Evolutionary conservation across 2,329 filamentous ascomycete genomes (phyloP).

Genomic region (Oidium heveae): DNA sequence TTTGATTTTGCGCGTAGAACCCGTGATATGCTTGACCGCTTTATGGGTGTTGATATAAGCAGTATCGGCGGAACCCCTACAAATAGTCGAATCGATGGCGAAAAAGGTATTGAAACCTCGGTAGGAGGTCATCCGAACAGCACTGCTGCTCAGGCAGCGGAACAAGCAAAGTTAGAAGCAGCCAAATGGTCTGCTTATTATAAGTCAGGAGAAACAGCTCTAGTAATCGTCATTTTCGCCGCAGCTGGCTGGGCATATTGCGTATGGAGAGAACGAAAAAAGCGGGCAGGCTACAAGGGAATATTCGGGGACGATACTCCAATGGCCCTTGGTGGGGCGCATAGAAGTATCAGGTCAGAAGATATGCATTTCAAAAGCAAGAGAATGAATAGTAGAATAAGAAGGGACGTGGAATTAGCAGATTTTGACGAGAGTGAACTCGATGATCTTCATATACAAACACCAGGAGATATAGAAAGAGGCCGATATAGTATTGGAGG

Average conservation of each 20-base stretch:
- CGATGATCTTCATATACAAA: slow-evolving; percentile 27
- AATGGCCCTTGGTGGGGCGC: slow-evolving; percentile 10
- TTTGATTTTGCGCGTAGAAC: slow-evolving; percentile 73
- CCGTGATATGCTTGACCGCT: slow-evolving; percentile 90
- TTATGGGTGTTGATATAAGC: slow-evolving; percentile 79
- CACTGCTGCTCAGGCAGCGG: slow-evolving; percentile 34
- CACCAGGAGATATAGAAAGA: slow-evolving; percentile 15
- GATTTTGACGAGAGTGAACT: slow-evolving; percentile 42
- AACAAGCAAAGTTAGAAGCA: slow-evolving; percentile 35
- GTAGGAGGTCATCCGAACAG: slow-evolving; percentile 44
- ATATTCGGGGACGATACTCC: slow-evolving; percentile 12
- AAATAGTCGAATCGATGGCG: slow-evolving; percentile 43
- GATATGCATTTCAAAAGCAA: slow-evolving; percentile 17
- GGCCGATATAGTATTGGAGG: slow-evolving; percentile 31
- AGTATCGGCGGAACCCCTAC: slow-evolving; percentile 53
- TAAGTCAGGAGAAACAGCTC: slow-evolving; percentile 42
- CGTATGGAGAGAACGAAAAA: slow-evolving; percentile 35
- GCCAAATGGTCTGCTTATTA: slow-evolving; percentile 48
- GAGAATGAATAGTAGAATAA: slow-evolving; percentile 15
- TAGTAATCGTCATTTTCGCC: slow-evolving; percentile 39
- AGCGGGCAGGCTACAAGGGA: slow-evolving; percentile 26
- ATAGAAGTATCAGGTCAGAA: slow-evolving; percentile 7
- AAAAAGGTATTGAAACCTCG: slow-evolving; percentile 38
- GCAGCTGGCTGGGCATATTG: slow-evolving; percentile 37
- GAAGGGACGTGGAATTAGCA: slow-evolving; percentile 29